These are phyloP conservation scores for cucumber (Cucumis sativus) DNA, from an alignment of 306 rosid genomes.

Conservation along the genomic window Cucumber_9930_V3 NC_026661.2:19215501-19216000, in stretches of 20 bases:
- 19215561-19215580: not conserved
- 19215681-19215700: not conserved
- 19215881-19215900: not conserved
- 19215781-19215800: constrained; percentile 2
- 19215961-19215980: no score
- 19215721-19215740: not conserved
- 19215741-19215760: not conserved
- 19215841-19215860: not conserved
- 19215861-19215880: not conserved
- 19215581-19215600: not conserved
- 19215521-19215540: not conserved
- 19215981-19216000: no score
- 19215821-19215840: not conserved
- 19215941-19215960: no score
- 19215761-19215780: constrained; percentile 3
- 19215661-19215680: not conserved
- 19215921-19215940: no score
- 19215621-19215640: not conserved
- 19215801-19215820: not conserved
- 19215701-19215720: not conserved
- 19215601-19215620: not conserved
- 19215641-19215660: no score
- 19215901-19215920: not conserved
- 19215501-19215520: not conserved
- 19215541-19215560: no score